phyloP scores from a whole-genome alignment of 352 stramenopile species.

The Pythium sp. region DNA sequence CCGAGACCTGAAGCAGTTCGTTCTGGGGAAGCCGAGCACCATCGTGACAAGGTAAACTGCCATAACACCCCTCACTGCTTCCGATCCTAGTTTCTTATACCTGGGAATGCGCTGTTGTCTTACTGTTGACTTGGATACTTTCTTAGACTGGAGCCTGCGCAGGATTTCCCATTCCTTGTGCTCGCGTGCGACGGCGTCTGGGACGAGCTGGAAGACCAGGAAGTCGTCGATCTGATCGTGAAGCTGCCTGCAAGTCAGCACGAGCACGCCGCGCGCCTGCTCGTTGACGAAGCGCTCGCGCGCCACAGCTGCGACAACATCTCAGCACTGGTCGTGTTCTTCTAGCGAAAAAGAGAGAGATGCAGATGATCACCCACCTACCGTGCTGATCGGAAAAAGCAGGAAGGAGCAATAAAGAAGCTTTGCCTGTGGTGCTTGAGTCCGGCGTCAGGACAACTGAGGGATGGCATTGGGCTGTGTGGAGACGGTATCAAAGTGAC shows the following conservation, averaged over 20 bases:
- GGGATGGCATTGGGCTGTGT: not conserved
- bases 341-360: constrained; percentile 25
- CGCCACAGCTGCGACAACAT: constrained; percentile 74
- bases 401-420: not conserved
- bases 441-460: not conserved
- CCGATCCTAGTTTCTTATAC: not conserved
- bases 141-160: constrained; percentile 29
- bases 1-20: constrained; percentile 66
- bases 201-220: constrained; percentile 76
- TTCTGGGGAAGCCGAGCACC: constrained; percentile 46
- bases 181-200: constrained; percentile 80
- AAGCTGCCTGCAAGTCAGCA: constrained; percentile 34
- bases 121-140: not conserved
- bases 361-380: not conserved
- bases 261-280: constrained; percentile 39
- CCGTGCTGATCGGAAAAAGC: not conserved
- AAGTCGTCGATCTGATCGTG: constrained; percentile 61
- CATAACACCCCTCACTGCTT: not conserved
- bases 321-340: constrained; percentile 72
- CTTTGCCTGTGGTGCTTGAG: not conserved
- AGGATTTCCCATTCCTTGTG: constrained; percentile 65
- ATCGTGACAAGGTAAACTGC: constrained; percentile 37
- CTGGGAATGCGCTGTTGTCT: not conserved
- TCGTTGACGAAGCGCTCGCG: constrained; percentile 55
- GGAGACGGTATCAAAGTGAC: not conserved